phyloP scores from a whole-genome alignment of 257 asterid genomes.

The Scutellaria barbata region DNA sequence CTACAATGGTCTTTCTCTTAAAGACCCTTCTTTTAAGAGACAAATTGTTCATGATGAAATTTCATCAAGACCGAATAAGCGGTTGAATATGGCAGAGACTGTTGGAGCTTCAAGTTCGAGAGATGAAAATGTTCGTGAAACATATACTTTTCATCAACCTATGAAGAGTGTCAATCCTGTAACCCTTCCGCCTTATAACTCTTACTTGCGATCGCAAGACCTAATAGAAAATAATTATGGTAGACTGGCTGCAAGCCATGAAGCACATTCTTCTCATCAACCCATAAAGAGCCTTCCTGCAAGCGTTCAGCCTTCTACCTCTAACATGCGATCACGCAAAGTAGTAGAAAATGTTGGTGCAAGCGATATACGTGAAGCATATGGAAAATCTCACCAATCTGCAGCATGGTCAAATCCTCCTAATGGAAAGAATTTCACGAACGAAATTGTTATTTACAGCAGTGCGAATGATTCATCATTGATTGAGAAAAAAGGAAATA shows the following conservation, averaged over 20 bases:
- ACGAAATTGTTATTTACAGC: conserved; percentile 43
- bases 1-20: conserved; percentile 36
- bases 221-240: too few relatives aligned
- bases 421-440: conserved; percentile 44
- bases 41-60: conserved; percentile 46
- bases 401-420: conserved; percentile 49
- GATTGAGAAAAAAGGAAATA: conserved; percentile 57
- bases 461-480: conserved; percentile 41
- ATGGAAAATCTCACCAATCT: conserved; percentile 47
- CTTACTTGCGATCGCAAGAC: conserved; percentile 23
- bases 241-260: not conserved
- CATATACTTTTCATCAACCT: conserved; percentile 37
- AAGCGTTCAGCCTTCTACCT: conserved; percentile 47
- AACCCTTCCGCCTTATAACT: conserved; percentile 46
- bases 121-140: conserved; percentile 30
- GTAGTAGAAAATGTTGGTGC: conserved; percentile 55
- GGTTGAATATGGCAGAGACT: conserved; percentile 36
- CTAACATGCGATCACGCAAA: conserved; percentile 42
- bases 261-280: conserved; percentile 19
- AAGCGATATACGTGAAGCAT: conserved; percentile 51
- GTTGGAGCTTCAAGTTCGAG: conserved; percentile 55
- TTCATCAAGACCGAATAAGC: conserved; percentile 45
- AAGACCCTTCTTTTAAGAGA: conserved; percentile 49
- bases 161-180: conserved; percentile 58
- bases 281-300: conserved; percentile 59